phyloP scores from a whole-genome alignment of 176 grass and related monocot genomes.

The Dendrocalamus sinicus region DNA sequence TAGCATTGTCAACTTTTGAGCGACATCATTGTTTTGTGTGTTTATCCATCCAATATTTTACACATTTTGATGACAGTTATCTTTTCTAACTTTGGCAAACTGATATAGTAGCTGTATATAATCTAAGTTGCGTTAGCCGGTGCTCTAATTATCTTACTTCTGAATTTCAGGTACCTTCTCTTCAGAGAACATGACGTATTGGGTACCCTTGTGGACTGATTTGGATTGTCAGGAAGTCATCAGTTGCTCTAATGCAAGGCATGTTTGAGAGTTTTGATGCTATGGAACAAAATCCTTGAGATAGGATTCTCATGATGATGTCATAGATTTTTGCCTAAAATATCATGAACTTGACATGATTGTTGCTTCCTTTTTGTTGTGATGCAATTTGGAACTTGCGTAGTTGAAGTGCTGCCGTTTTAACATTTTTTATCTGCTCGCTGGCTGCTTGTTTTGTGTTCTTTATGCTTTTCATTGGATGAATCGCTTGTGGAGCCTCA shows the following conservation, averaged over 20 bases:
- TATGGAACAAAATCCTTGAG: background rate
- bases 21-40: background rate
- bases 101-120: background rate
- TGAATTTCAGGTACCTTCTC: conserved; percentile 61
- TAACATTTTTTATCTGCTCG: too few species aligned
- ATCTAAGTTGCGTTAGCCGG: background rate
- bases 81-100: background rate
- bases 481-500: background rate
- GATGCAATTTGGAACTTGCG: conserved; percentile 3
- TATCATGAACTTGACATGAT: conserved; percentile 29
- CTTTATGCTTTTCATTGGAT: background rate
- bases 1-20: background rate
- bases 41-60: background rate
- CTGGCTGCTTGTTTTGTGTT: too few species aligned
- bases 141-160: background rate
- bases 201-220: conserved; percentile 65
- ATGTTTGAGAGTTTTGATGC: conserved; percentile 28
- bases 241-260: background rate
- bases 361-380: background rate
- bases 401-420: background rate
- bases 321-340: conserved; percentile 47
- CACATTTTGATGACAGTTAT: background rate
- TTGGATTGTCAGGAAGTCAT: background rate
- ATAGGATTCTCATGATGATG: conserved; percentile 28
- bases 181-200: conserved; percentile 66